Percentiles rank a stretch among this genome's conserved stretches.
Evolutionary conservation across 768 basidiomycete species (phyloP).

Genomic region (Lactifluus pinguis): DNA sequence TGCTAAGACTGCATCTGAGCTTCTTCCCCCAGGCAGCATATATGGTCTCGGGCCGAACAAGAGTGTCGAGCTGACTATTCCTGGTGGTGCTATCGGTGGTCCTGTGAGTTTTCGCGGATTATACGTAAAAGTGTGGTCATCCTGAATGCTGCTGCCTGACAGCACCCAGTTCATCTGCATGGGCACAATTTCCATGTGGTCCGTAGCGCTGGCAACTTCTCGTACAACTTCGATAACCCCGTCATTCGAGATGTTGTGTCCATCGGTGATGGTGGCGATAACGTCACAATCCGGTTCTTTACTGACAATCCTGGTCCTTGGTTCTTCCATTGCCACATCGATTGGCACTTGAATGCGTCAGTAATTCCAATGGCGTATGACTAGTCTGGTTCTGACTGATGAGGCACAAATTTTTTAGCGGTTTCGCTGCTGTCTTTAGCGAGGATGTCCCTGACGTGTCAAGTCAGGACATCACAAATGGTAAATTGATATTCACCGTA

Average conservation of each 20-base stretch:
- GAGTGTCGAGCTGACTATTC: conserved; percentile 39
- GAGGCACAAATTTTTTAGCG: not conserved
- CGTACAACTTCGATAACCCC: conserved; percentile 17
- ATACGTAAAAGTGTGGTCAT: too few relatives aligned
- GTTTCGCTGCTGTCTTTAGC: not conserved
- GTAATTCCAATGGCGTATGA: conserved; percentile 37
- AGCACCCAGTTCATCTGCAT: conserved; percentile 18
- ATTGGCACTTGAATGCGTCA: conserved; percentile 30
- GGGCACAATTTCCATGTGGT: conserved; percentile 12
- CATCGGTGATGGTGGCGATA: conserved; percentile 5
- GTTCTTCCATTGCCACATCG: conserved; percentile 27
- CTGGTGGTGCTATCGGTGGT: conserved; percentile 32
- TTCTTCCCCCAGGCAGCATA: conserved; percentile 43
- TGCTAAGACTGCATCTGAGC: conserved; percentile 33
- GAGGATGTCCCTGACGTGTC: not conserved
- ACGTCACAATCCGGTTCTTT: conserved; percentile 23
- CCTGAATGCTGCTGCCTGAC: not conserved
- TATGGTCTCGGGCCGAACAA: conserved; percentile 38
- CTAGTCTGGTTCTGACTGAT: conserved; percentile 5
- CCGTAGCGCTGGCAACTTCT: conserved; percentile 1
- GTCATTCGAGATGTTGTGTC: conserved; percentile 20
- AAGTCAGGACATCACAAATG: not conserved
- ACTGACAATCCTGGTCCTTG: conserved; percentile 26
- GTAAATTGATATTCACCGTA: not conserved
- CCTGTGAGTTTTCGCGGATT: not conserved